These are phyloP conservation scores for Ophiosphaerella narmari DNA, from an alignment of 2,329 filamentous ascomycete genomes.

Conservation along the genomic window DNA sequence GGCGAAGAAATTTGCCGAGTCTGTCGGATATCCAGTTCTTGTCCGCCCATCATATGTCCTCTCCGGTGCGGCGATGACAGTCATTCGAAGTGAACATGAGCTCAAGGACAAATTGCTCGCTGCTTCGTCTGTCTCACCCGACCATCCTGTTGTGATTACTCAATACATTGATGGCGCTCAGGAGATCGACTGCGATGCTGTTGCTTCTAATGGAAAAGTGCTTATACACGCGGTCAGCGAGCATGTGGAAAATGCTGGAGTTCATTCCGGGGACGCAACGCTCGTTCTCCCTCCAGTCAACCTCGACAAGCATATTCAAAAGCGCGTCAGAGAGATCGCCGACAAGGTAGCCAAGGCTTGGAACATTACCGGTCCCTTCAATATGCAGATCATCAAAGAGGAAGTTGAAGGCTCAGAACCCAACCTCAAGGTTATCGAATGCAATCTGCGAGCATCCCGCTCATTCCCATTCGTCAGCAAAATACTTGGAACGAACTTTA, in stretches of 20 bases:
- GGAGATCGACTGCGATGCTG: conserved; percentile 96
- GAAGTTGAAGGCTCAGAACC: conserved; percentile 75
- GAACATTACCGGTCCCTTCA: conserved; percentile 97
- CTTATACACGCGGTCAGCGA: conserved; percentile 91
- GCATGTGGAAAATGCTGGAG: conserved; percentile 95
- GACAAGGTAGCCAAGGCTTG: conserved; percentile 95
- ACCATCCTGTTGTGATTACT: conserved; percentile 96
- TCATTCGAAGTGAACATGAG: conserved; percentile 85
- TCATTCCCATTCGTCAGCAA: conserved; percentile 99
- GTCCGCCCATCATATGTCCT: conserved; percentile 95
- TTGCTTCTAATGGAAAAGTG: conserved; percentile 83
- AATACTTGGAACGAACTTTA: conserved; percentile 95
- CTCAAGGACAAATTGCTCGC: conserved; percentile 94
- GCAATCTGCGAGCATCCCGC: conserved; percentile 94
- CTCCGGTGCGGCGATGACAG: conserved; percentile 97
- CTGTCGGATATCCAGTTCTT: conserved; percentile 90
- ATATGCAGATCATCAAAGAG: conserved; percentile 99
- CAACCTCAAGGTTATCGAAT: conserved; percentile 93
- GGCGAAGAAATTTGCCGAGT: conserved; percentile 82
- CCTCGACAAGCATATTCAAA: conserved; percentile 77
- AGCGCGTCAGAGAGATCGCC: conserved; percentile 91
- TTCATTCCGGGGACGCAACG: conserved; percentile 97
- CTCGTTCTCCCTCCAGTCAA: conserved; percentile 85
- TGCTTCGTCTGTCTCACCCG: conserved; percentile 86
- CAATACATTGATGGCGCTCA: conserved; percentile 97